A percentile compares a stretch with the other conserved stretches of the same genome.
phyloP scores from a whole-genome alignment of 768 basidiomycete species.

The Sarcodon aspratus region DNA sequence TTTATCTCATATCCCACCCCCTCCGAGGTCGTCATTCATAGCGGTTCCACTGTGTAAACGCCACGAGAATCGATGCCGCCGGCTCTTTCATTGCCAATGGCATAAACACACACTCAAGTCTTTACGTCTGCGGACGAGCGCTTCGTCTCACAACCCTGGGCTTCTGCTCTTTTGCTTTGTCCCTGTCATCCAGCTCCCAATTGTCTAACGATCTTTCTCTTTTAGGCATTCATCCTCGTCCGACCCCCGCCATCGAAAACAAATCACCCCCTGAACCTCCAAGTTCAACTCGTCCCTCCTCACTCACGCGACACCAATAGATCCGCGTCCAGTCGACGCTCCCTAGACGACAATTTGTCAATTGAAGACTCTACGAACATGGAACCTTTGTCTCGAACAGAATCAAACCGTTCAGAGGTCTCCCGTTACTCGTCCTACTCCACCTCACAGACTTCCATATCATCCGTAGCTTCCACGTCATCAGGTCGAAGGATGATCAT shows the following conservation, averaged over 20 bases:
- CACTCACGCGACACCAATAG: slow-evolving; percentile 28
- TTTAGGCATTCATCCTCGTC: slow-evolving; percentile 83
- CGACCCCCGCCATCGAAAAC: slow-evolving; percentile 77
- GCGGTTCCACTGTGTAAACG: too few species aligned
- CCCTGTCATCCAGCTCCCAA: neutral
- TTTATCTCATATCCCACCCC: neutral
- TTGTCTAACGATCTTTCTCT: neutral
- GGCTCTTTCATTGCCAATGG: too few species aligned
- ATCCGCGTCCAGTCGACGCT: slow-evolving; percentile 26
- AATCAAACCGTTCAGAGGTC: slow-evolving; percentile 42
- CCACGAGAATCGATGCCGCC: too few species aligned
- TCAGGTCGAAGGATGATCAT: slow-evolving; percentile 64
- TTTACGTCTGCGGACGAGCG: slow-evolving; percentile 1
- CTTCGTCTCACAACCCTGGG: slow-evolving; percentile 1
- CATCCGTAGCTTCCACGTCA: slow-evolving; percentile 30
- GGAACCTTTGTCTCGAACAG: slow-evolving; percentile 25
- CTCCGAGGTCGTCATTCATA: too few species aligned
- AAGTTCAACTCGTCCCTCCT: slow-evolving; percentile 84
- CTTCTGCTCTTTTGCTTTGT: neutral
- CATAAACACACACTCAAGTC: neutral
- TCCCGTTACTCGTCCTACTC: slow-evolving; percentile 29
- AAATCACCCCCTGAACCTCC: slow-evolving; percentile 84
- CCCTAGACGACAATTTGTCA: slow-evolving; percentile 26
- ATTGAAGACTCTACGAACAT: slow-evolving; percentile 7
- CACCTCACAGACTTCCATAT: slow-evolving; percentile 13